These are phyloP conservation scores for Kluyveromyces marxianus DNA, from an alignment of 1,139 yeast genomes.

Conservation along the genomic window DNA sequence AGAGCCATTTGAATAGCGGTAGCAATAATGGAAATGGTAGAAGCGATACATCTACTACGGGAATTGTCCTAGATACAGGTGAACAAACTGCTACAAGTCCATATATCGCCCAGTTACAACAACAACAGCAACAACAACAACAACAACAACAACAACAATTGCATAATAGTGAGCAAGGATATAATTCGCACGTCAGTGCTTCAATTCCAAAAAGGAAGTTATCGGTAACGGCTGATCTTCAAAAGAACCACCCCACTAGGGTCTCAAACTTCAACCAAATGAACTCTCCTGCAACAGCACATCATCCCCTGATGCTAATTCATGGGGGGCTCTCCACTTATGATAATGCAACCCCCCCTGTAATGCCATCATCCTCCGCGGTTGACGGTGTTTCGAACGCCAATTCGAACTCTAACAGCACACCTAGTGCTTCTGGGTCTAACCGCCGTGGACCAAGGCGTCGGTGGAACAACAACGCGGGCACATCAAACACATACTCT, in stretches of 20 bases:
- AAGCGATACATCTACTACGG: not conserved
- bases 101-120: slow-evolving; percentile 1
- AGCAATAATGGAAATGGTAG: not conserved
- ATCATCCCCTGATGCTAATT: not conserved
- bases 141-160: slow-evolving; percentile 4
- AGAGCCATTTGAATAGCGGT: not conserved
- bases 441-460: slow-evolving; percentile 13
- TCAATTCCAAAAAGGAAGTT: slow-evolving; percentile 6
- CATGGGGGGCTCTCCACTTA: no score
- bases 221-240: not conserved
- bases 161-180: not conserved
- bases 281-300: not conserved
- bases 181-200: not conserved
- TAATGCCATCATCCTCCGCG: not conserved
- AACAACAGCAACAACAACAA: not conserved
- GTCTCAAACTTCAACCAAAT: not conserved
- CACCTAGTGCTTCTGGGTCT: not conserved
- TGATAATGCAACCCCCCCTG: not conserved
- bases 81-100: not conserved
- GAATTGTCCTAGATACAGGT: slow-evolving; percentile 2
- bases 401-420: slow-evolving; percentile 6
- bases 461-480: slow-evolving; percentile 9
- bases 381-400: slow-evolving; percentile 2
- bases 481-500: not conserved
- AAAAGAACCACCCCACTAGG: not conserved